Conservation (phyloP, 2,329 filamentous ascomycete genomes). For the Balansia obtecta region DNA sequence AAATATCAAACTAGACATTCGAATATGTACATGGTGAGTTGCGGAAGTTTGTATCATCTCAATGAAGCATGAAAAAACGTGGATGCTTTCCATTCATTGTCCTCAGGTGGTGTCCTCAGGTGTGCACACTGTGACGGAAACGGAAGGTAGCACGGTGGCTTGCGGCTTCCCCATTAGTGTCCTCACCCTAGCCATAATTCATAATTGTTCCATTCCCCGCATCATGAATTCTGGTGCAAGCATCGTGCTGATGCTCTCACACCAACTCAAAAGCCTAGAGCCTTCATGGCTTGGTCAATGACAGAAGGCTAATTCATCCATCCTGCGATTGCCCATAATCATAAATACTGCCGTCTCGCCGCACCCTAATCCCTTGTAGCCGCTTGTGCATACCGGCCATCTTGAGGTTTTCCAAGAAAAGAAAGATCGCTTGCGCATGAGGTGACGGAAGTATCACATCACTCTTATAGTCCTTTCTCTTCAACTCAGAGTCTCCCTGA, state of each 20-base stretch:
- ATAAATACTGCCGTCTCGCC: neutral
- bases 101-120: neutral
- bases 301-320: neutral
- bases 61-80: neutral
- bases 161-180: no score
- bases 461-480: neutral
- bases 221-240: neutral
- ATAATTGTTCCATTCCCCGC: neutral
- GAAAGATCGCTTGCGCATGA: neutral
- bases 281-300: neutral
- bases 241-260: neutral
- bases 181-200: no score
- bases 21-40: neutral
- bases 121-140: neutral
- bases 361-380: neutral
- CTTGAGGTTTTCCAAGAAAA: neutral
- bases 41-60: no score
- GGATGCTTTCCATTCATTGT: neutral
- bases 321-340: neutral
- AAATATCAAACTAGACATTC: no score
- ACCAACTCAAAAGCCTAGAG: neutral
- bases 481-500: neutral
- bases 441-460: no score
- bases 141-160: neutral
- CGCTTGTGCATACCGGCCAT: neutral